Percentiles rank a stretch among this genome's conserved stretches.
These are phyloP conservation scores for Protomyces pachydermus DNA, from an alignment of 1,139 yeast genomes.

Conservation along the genomic window DNA sequence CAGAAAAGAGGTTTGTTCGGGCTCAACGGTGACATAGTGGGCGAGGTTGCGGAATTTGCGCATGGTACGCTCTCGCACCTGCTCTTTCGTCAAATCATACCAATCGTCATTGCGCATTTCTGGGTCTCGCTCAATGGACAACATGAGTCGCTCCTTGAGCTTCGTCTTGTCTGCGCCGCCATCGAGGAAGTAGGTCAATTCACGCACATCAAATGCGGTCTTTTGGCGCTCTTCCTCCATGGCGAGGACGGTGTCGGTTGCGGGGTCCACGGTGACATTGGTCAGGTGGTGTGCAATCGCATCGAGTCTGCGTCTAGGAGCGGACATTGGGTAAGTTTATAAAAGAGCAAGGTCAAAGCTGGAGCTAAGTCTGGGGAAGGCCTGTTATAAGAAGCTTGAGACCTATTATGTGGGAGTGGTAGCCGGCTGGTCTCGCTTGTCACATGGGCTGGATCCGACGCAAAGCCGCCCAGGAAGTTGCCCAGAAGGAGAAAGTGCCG, in stretches of 20 bases:
- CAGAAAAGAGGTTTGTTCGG: constrained; percentile 39
- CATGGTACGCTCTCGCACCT: constrained; percentile 53
- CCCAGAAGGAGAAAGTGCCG: too few species aligned
- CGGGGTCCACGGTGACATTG: constrained; percentile 25
- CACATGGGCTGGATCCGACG: too few species aligned
- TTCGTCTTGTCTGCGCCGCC: constrained; percentile 49
- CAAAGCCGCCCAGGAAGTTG: too few species aligned
- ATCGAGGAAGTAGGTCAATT: constrained; percentile 52
- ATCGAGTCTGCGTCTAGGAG: constrained; percentile 21
- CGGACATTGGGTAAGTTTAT: not conserved
- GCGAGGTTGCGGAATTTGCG: constrained; percentile 49
- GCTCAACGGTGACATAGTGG: constrained; percentile 48
- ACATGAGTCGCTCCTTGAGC: constrained; percentile 47
- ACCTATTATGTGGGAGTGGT: too few species aligned
- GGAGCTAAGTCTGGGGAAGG: not conserved
- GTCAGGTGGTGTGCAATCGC: constrained; percentile 24
- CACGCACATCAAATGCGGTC: constrained; percentile 48
- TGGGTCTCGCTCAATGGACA: constrained; percentile 53
- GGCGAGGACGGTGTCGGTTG: constrained; percentile 36
- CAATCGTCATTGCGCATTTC: constrained; percentile 48
- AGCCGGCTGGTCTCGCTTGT: too few species aligned
- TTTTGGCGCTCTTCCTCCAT: constrained; percentile 49
- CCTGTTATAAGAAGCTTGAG: too few species aligned
- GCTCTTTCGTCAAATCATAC: constrained; percentile 51
- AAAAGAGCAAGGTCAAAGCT: not conserved